These are phyloP conservation scores for Millerozyma miso DNA, from an alignment of 805 yeast species.

Conservation along the genomic window DNA sequence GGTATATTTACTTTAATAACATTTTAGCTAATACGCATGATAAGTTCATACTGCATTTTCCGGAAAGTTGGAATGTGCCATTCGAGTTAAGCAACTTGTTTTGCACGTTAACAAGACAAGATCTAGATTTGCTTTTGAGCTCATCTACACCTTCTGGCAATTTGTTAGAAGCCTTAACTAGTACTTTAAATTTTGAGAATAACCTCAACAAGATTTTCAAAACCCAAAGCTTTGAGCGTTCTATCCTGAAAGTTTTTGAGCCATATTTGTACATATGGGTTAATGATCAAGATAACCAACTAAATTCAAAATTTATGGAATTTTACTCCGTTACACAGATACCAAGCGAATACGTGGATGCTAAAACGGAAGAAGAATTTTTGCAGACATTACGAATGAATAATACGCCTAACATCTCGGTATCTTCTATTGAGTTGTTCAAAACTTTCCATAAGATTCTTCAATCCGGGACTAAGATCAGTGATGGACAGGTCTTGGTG, in stretches of 20 bases:
- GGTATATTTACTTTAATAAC: conserved; percentile 78
- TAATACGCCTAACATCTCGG: conserved; percentile 63
- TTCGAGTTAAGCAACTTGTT: conserved; percentile 57
- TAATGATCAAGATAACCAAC: conserved; percentile 66
- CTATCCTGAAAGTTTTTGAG: conserved; percentile 67
- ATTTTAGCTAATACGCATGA: conserved; percentile 57
- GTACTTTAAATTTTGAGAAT: conserved; percentile 80
- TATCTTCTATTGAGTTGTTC: conserved; percentile 85
- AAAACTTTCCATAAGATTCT: conserved; percentile 69
- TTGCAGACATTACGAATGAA: conserved; percentile 39
- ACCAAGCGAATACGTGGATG: conserved; percentile 33
- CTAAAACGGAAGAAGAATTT: conserved; percentile 19
- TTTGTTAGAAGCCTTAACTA: conserved; percentile 64
- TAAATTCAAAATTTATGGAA: conserved; percentile 59
- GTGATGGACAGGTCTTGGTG: conserved; percentile 44
- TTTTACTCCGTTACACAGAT: conserved; percentile 58
- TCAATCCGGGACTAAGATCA: conserved; percentile 50
- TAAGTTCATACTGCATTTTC: conserved; percentile 54
- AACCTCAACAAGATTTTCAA: conserved; percentile 62
- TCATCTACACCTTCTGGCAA: conserved; percentile 54
- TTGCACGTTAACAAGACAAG: conserved; percentile 65
- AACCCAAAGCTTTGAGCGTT: conserved; percentile 37
- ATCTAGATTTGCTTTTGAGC: conserved; percentile 39
- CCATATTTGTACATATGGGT: conserved; percentile 87
- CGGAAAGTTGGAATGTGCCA: conserved; percentile 67